Conservation (phyloP, 352 stramenopile genomes). For the Phytophthora cactorum region DNA sequence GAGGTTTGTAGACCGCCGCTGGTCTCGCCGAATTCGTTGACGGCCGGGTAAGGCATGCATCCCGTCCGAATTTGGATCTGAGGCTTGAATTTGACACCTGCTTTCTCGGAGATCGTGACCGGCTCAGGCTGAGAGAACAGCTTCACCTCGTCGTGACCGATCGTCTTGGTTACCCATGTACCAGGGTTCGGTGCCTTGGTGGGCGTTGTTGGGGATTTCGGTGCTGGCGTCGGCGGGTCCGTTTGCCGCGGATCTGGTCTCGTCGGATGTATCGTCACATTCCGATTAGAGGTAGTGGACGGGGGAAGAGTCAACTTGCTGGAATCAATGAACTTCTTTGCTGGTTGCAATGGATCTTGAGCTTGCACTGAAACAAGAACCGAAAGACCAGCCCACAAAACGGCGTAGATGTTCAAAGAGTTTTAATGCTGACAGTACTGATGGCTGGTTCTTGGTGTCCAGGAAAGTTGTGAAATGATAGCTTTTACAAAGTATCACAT, state of each 20-base stretch:
- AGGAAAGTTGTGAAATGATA: background rate
- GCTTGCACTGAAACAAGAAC: background rate
- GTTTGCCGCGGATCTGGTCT: background rate
- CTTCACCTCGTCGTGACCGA: background rate
- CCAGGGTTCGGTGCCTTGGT: background rate
- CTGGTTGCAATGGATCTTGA: background rate
- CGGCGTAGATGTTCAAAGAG: background rate
- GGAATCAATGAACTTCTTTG: background rate
- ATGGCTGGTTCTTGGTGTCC: background rate
- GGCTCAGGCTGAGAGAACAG: background rate
- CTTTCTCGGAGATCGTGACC: background rate
- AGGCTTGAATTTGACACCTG: background rate
- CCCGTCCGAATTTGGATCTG: constrained; percentile 7
- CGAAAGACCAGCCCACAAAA: background rate
- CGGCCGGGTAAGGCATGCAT: constrained; percentile 2
- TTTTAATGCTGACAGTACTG: background rate
- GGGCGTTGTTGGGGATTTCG: background rate
- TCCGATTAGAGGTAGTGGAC: background rate
- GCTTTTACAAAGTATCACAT: too few species aligned
- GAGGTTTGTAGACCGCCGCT: constrained; percentile 4
- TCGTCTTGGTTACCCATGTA: constrained; percentile 8
- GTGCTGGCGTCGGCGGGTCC: background rate
- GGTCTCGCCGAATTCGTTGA: constrained; percentile 1
- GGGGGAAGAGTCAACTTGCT: background rate
- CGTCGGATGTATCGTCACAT: background rate